phyloP scores from a whole-genome alignment of 2,329 filamentous ascomycete genomes.

The Apiospora malaysiana region DNA sequence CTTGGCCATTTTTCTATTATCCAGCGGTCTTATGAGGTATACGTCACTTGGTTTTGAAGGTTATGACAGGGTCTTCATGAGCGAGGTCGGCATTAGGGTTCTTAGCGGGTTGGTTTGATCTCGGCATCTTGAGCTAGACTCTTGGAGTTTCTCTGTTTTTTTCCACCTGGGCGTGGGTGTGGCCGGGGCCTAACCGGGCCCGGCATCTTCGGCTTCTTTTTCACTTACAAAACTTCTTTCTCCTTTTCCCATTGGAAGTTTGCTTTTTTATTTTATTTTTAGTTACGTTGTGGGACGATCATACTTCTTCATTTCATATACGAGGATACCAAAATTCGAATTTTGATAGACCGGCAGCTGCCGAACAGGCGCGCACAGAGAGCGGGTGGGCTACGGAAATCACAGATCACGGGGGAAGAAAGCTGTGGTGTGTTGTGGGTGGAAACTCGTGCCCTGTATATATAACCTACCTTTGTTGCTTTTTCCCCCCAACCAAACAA shows the following conservation, averaged over 20 bases:
- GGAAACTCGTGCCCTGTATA: conserved; percentile 25
- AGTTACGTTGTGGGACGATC: conserved; percentile 19
- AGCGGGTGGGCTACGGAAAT: conserved; percentile 6
- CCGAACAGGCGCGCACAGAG: conserved; percentile 18
- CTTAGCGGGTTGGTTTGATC: conserved; percentile 32
- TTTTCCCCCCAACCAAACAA: conserved; percentile 22
- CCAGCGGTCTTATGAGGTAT: conserved; percentile 29
- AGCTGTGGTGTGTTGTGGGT: neutral
- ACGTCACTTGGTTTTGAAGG: conserved; percentile 29
- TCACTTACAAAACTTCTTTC: conserved; percentile 16
- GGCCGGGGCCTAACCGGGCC: conserved; percentile 17
- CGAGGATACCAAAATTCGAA: conserved; percentile 28
- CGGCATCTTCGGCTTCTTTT: conserved; percentile 19
- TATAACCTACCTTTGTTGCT: conserved; percentile 22
- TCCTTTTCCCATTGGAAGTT: conserved; percentile 23
- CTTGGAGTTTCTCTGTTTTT: conserved; percentile 21
- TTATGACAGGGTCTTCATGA: conserved; percentile 29
- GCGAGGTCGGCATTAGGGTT: conserved; percentile 19
- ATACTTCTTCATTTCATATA: conserved; percentile 22
- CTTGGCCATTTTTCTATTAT: conserved; percentile 27
- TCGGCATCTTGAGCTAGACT: conserved; percentile 27
- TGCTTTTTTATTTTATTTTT: conserved; percentile 17
- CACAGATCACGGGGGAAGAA: neutral
- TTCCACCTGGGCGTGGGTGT: neutral
- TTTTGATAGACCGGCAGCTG: conserved; percentile 25